Conservation (phyloP, 176 grass and related monocot genomes). For the Poa pratensis region DNA sequence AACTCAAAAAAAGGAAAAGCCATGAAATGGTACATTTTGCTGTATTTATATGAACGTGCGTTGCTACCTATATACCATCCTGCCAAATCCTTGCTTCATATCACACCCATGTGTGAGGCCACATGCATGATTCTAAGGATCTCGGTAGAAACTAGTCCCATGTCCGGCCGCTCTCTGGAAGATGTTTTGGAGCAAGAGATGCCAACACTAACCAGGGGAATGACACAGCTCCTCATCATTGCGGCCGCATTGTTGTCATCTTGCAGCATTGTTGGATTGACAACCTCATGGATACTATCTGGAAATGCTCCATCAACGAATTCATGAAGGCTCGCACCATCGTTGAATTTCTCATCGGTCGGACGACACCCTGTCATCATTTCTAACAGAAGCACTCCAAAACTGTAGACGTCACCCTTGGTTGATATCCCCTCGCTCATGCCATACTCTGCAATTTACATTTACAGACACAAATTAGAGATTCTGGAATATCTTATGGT, state of each 20-base stretch:
- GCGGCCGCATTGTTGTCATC: background rate
- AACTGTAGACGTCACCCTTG: conserved; percentile 48
- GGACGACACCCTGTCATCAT: conserved; percentile 33
- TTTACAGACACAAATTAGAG: background rate
- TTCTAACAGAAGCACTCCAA: conserved; percentile 40
- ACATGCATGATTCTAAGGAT: conserved; percentile 49
- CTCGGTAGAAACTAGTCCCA: conserved; percentile 32
- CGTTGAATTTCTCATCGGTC: background rate
- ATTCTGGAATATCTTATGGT: no score
- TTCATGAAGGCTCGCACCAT: background rate
- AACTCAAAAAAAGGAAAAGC: background rate
- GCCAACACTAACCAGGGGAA: conserved; percentile 45
- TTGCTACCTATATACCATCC: background rate
- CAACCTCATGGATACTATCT: background rate
- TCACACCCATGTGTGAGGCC: conserved; percentile 8
- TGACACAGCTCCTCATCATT: conserved; percentile 23
- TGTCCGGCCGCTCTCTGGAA: conserved; percentile 21
- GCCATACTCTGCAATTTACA: conserved; percentile 43
- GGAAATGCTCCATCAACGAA: background rate
- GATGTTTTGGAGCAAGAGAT: conserved; percentile 43
- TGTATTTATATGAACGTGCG: no score
- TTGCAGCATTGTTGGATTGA: background rate
- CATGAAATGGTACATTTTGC: background rate
- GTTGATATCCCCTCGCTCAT: conserved; percentile 16
- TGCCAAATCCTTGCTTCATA: background rate